A percentile compares a stretch with the other conserved stretches of the same genome.
These are phyloP conservation scores for Pestalotiopsis sp. DNA, from an alignment of 2,329 filamentous ascomycete species.

Conservation along the genomic window DNA sequence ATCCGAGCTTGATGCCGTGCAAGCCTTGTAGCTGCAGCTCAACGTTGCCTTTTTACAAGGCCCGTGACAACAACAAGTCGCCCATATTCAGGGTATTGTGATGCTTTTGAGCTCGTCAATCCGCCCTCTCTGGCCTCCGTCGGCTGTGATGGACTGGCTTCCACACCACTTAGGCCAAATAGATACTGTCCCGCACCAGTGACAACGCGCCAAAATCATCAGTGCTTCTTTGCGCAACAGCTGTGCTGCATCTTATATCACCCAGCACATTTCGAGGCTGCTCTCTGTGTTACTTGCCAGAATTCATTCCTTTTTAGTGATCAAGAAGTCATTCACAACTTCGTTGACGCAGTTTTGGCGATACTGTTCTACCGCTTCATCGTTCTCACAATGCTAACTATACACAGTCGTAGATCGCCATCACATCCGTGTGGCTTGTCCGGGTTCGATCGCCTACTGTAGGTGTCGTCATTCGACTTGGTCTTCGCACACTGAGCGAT, in stretches of 20 bases:
- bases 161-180: background rate
- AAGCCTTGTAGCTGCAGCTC: constrained; percentile 6
- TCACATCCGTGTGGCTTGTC: background rate
- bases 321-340: background rate
- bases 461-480: constrained; percentile 1
- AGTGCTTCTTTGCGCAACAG: background rate
- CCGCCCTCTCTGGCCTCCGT: background rate
- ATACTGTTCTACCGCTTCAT: background rate
- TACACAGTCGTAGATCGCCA: background rate
- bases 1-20: constrained; percentile 1
- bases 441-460: background rate
- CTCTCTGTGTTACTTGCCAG: background rate
- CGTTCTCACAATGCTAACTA: background rate
- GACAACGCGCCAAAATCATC: background rate
- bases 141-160: background rate
- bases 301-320: background rate
- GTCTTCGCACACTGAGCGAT: constrained; percentile 6
- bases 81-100: background rate
- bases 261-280: background rate
- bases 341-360: background rate
- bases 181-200: background rate
- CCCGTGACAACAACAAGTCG: background rate
- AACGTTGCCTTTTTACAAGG: background rate
- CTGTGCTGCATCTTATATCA: background rate
- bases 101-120: background rate